Conservation (phyloP, 495 filamentous ascomycete genomes). For the Alectoria sarmentosa region DNA sequence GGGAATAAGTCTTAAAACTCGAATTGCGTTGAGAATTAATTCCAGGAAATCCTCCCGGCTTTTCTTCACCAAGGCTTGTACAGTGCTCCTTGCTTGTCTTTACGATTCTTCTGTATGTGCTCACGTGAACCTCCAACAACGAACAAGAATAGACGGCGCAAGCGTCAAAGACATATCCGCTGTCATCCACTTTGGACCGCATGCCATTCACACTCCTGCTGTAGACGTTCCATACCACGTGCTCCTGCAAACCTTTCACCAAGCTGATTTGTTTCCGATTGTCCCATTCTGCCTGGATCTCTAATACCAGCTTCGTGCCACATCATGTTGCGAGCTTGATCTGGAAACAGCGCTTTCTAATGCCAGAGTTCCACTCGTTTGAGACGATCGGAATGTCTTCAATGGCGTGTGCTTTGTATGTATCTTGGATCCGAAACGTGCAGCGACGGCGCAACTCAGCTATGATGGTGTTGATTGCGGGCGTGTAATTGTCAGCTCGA, state of each 20-base stretch:
- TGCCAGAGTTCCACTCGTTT: neutral
- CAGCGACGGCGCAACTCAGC: neutral
- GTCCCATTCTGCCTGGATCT: slow-evolving; percentile 1
- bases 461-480: neutral
- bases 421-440: neutral
- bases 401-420: neutral
- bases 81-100: neutral
- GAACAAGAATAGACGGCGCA: neutral
- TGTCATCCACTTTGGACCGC: neutral
- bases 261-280: neutral
- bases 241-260: neutral
- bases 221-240: neutral
- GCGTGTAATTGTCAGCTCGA: neutral
- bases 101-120: no score
- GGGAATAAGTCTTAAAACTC: slow-evolving; percentile 50
- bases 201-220: slow-evolving; percentile 4
- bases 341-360: neutral
- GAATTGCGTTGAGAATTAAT: neutral
- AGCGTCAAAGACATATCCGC: neutral
- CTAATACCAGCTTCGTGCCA: neutral
- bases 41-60: neutral
- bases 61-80: neutral
- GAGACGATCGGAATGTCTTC: neutral
- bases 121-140: neutral
- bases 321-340: neutral